These are phyloP conservation scores for Leccinum ponderosum DNA, from an alignment of 1,284 basidiomycete species.

Conservation along the genomic window DNA sequence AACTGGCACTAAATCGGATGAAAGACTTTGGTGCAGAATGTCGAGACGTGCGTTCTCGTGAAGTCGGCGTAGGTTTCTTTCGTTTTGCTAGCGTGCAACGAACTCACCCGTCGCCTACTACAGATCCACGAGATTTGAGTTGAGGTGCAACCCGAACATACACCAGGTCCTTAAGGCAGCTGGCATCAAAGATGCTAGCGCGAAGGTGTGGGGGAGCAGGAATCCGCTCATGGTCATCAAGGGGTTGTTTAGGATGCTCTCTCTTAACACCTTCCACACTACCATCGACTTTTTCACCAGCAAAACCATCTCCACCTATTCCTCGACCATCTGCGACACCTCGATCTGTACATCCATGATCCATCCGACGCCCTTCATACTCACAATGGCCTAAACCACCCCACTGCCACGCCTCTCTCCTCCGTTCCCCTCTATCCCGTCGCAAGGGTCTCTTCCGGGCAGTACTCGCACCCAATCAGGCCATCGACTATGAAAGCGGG, in stretches of 20 bases:
- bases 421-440: conserved; percentile 30
- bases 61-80: conserved; percentile 82
- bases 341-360: too few species aligned
- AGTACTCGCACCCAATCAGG: conserved; percentile 19
- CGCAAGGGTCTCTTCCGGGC: conserved; percentile 31
- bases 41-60: conserved; percentile 95
- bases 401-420: conserved; percentile 23
- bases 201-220: conserved; percentile 91
- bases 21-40: conserved; percentile 99
- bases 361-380: too few species aligned
- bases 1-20: conserved; percentile 96
- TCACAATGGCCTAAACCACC: too few species aligned
- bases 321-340: background rate
- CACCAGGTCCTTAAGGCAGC: conserved; percentile 90
- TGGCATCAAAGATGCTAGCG: conserved; percentile 92
- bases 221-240: conserved; percentile 72
- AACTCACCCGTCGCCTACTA: conserved; percentile 9
- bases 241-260: conserved; percentile 53
- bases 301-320: background rate
- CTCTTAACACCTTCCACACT: background rate
- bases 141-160: conserved; percentile 87
- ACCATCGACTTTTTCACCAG: conserved; percentile 1
- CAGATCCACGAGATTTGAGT: conserved; percentile 72
- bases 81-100: background rate
- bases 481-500: conserved; percentile 25